Base-by-base conservation (phyloP, 2,329 filamentous ascomycete genomes). In the Aspergillus pseudotamarii region DNA sequence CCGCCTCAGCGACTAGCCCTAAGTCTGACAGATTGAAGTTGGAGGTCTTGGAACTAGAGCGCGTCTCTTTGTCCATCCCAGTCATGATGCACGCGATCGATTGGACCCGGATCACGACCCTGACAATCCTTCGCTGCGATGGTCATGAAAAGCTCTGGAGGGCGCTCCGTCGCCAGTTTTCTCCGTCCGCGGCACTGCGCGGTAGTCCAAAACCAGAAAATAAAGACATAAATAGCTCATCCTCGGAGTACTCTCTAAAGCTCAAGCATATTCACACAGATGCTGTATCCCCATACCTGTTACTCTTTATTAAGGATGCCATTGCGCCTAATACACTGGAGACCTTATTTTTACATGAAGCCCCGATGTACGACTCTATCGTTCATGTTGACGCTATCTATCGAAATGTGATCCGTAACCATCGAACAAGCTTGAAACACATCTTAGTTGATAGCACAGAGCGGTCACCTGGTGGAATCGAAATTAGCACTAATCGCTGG, bases 251-350 rank as follows among this genome's bases (percentile, higher is more conserved):
- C 69, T 82, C 84, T 60, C 81, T 95, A 12, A 86, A 85, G 6
- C 79, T 95, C 58, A 93, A 89, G 76, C 86, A 89, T 66, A 84
- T 95, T 16, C 90, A 94, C 71, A 92, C 90, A 1, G 91, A 95
- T 76, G 84, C 83, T 14, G 89, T 91, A 2, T 91, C 91, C 1
- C 81, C 85, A 9, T 83, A 89, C 28, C 79, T 95, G 19, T 87
- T 95, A 59, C 83, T 84, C 1, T 94, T 95, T 72, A 82, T 95
- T 65, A 91, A 90, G 69, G 90, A 94, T 65, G 89, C 91, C 0
- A 82, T 95, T 43, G 89, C 89, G 23, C 92, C 92, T 1, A 92
- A 95, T 74, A 90, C 87, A 32, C 81, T 95, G n/a, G 90, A 95
- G 76, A 88, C 88, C 10, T 82, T 95, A 11, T 93, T 93, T 73